These are phyloP conservation scores for Claviceps quebecensis DNA, from an alignment of 2,329 filamentous ascomycete genomes.

Conservation along the genomic window DNA sequence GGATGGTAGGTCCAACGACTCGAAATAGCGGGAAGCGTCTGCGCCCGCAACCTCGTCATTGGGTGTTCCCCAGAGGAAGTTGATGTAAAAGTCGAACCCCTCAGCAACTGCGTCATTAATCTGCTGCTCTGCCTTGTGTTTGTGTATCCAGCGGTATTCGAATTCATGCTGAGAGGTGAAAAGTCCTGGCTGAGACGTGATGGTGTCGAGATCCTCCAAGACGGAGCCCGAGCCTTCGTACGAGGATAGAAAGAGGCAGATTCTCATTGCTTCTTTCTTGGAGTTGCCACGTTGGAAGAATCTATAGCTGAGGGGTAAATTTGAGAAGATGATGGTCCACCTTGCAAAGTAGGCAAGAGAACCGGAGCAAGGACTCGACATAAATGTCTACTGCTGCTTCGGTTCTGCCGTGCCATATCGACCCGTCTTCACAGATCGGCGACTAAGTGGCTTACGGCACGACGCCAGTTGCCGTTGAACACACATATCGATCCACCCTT, in stretches of 20 bases:
- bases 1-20: background rate
- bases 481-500: too few relatives aligned
- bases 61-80: background rate
- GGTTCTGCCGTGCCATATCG: too few relatives aligned
- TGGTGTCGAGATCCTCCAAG: background rate
- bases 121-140: background rate
- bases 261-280: background rate
- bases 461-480: too few relatives aligned
- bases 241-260: background rate
- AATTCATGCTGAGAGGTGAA: constrained; percentile 1
- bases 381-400: too few relatives aligned
- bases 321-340: too few relatives aligned
- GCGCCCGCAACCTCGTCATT: background rate
- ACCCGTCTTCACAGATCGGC: too few relatives aligned
- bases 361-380: too few relatives aligned
- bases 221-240: background rate
- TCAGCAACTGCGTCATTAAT: background rate
- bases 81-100: constrained; percentile 1
- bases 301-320: too few relatives aligned
- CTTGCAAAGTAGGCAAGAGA: too few relatives aligned
- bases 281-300: too few relatives aligned
- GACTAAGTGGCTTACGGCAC: too few relatives aligned
- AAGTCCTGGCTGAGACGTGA: background rate
- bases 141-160: background rate
- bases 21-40: background rate